Evolutionary conservation across 345 rosid species (phyloP), one percentile per base, ranked within the genome.

Genomic region (Citrus unshiu): DNA sequence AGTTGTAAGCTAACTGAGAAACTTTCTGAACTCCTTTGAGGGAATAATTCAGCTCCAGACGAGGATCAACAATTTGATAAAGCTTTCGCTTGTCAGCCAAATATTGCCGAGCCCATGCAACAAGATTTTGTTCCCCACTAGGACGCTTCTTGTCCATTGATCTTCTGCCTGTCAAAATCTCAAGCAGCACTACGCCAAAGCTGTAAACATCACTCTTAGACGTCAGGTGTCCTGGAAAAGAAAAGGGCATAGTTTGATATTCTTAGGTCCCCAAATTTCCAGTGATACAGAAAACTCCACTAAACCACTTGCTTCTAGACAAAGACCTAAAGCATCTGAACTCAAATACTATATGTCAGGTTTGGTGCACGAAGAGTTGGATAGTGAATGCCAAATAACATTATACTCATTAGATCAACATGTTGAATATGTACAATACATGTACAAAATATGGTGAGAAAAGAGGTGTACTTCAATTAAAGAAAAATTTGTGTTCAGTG

Each of bases 71-170:
- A 51, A 94, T 81, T 40, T 90, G 85, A 86, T 89, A 91, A 63
- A 93, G 79, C 84, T 92, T 90, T 86, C 98, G 81, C 86, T 88
- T 94, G 87, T 96, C 97, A 22, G 90, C 86, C 58, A 96, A 84
- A 84, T 92, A 90, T 10, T 97, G 94, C 60, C 93, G 88, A 27
- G 99, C 98, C 99, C 99, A 93, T 35, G 91, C 81, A 64, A 95
- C 98, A 4, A 95, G 95, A 83, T 93, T 95, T 67, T 93, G 89
- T 78, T 93, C 98, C 62, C 95, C 96, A 0, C 90, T 91, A 2
- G 98, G 98, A 4, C 97, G 92, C 72, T 91, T 95, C 86, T 92
- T 95, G 85, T 93, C 99, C 92, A 95, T 88, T n/a, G 99, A 93
- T 88, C 98, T 90, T 82, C 98, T 85, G 74, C 98, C 99, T 39